Evolutionary conservation across 148 eudicot species (phyloP).

Genomic region (Tetragonia tetragonoides): DNA sequence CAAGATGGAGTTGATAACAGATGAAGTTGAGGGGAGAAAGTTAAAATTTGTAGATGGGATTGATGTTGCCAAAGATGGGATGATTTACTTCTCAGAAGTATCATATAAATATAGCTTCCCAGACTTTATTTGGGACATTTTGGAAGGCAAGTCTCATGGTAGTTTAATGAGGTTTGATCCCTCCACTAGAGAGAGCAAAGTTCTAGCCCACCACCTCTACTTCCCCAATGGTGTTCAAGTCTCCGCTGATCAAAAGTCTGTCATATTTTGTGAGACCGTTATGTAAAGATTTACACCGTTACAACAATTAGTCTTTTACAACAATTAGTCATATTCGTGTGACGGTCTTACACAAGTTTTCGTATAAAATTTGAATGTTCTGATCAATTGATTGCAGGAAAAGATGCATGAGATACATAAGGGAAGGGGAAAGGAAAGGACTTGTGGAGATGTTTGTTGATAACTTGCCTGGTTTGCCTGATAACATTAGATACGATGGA

Average conservation of each 20-base stretch:
- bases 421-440: conserved; percentile 46
- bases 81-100: conserved; percentile 72
- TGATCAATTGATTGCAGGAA: conserved; percentile 37
- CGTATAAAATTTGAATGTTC: not conserved
- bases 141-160: conserved; percentile 61
- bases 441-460: conserved; percentile 37
- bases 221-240: conserved; percentile 66
- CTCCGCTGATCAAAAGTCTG: conserved; percentile 49
- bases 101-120: conserved; percentile 39
- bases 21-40: conserved; percentile 59
- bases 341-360: no score
- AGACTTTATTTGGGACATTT: conserved; percentile 13
- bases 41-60: conserved; percentile 59
- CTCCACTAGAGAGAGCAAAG: conserved; percentile 41
- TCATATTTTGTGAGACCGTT: conserved; percentile 56
- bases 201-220: conserved; percentile 45
- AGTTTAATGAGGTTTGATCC: conserved; percentile 67
- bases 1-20: conserved; percentile 39
- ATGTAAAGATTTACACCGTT: conserved; percentile 33
- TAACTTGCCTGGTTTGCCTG: conserved; percentile 51
- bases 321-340: no score
- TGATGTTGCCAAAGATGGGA: conserved; percentile 56
- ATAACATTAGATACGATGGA: conserved; percentile 59
- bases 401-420: conserved; percentile 52
- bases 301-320: no score